phyloP scores from a whole-genome alignment of 2,329 filamentous ascomycete species.

The Colletotrichum kahawae region DNA sequence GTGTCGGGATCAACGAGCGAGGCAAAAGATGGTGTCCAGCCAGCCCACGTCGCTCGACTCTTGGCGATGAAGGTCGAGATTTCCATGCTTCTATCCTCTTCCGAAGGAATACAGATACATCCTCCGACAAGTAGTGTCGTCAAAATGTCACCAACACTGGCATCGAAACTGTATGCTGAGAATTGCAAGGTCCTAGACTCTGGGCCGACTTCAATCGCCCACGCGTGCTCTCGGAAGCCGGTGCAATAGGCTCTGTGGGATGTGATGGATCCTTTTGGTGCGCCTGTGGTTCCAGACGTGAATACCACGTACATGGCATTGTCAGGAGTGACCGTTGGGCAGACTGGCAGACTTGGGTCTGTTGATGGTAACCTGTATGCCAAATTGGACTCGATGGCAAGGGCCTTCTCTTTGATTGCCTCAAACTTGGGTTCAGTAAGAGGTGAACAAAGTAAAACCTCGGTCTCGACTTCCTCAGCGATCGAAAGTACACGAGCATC shows the following conservation, averaged over 20 bases:
- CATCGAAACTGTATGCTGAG: slow-evolving; percentile 58
- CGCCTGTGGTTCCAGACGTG: slow-evolving; percentile 58
- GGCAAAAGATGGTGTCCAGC: slow-evolving; percentile 24
- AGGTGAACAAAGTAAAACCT: neutral
- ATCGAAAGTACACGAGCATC: neutral
- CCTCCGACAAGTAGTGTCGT: slow-evolving; percentile 59
- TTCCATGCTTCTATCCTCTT: neutral
- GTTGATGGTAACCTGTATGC: neutral
- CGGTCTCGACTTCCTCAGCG: slow-evolving; percentile 11
- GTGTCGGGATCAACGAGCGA: slow-evolving; percentile 10
- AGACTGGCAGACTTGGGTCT: neutral
- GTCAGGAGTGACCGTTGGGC: neutral
- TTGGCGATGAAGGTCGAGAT: slow-evolving; percentile 27
- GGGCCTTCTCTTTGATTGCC: neutral
- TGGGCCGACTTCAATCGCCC: neutral
- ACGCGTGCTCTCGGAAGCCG: neutral
- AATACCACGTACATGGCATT: slow-evolving; percentile 46
- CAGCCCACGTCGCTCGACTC: slow-evolving; percentile 16
- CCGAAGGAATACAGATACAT: slow-evolving; percentile 42
- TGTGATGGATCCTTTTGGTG: slow-evolving; percentile 52
- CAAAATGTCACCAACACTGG: slow-evolving; percentile 55
- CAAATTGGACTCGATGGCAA: neutral
- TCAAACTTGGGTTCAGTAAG: neutral
- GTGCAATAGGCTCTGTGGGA: slow-evolving; percentile 24
- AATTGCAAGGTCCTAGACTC: slow-evolving; percentile 40